Evolutionary conservation across 257 asterid species (phyloP), one percentile per base, ranked within the genome.

Genomic region (Paulownia fortunei): DNA sequence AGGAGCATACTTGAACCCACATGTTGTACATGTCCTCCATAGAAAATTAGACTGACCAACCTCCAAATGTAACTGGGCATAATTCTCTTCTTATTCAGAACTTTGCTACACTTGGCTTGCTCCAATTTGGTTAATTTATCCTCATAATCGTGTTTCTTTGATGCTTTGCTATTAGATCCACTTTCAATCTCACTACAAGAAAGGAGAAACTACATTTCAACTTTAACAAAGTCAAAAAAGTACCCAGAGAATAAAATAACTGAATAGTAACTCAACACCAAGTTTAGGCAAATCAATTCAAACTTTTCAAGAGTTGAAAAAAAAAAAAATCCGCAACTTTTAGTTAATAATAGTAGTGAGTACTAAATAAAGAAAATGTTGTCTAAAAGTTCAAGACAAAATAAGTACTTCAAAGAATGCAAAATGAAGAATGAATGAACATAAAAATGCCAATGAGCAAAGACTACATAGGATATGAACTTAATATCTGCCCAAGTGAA

Each of bases 31-130:
- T 11, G 92, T 83, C 52, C 77, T 92, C 44, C 87, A 55, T 6
- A 92, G 81, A 83, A 94, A 94, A 85, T 90, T 86, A 39, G 97
- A 90, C 79, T 94, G 96, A 5, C 98, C 97, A 62, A 94, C 76
- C 58, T 92, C 97, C 85, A 94, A 83, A 71, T 84, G 86, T 37
- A 87, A 77, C 82, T 92, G 97, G 3, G 93, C 97, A 68, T 89
- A 89, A 47, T 84, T 78, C 91, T 85, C 77, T 90, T 94, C 87
- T 90, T 94, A 70, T 86, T 89, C 83, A 90, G 49, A 74, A 85
- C 82, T 64, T 88, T 83, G 72, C 80, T 72, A 30, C 87, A 66
- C 74, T 83, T 63, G 36, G 69, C 54, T 61, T 27, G 58, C 51
- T 59, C 86, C 39, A 30, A 36, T 67, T 78, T 74, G 56, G 83